A percentile compares a stretch with the other conserved stretches of the same genome.
Evolutionary conservation across 768 basidiomycete species (phyloP).

Genomic region (Pisolithus tinctorius): DNA sequence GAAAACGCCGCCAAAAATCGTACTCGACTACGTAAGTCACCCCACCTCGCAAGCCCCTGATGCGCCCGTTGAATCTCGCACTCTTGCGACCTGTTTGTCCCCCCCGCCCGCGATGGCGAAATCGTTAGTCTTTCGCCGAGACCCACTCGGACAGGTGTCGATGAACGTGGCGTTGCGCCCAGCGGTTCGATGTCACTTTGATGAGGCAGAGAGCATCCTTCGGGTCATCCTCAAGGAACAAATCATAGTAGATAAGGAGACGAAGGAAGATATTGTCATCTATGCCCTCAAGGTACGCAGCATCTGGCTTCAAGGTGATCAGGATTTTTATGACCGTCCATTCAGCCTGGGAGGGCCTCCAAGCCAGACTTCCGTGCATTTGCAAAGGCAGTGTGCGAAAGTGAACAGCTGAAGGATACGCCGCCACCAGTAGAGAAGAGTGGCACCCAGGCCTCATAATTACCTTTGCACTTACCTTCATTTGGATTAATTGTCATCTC

Average conservation of each 20-base stretch:
- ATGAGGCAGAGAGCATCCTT: constrained; percentile 47
- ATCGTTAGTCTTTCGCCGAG: constrained; percentile 56
- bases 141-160: constrained; percentile 62
- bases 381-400: constrained; percentile 37
- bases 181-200: constrained; percentile 51
- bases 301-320: neutral
- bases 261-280: constrained; percentile 41
- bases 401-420: constrained; percentile 22
- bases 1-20: constrained; percentile 13
- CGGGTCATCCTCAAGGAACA: constrained; percentile 51
- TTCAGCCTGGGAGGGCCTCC: constrained; percentile 33
- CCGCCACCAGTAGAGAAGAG: constrained; percentile 1
- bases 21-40: constrained; percentile 27
- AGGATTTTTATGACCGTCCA: neutral
- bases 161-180: constrained; percentile 57
- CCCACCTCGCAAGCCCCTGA: constrained; percentile 13
- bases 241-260: constrained; percentile 18
- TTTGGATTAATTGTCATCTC: neutral
- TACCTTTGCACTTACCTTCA: neutral
- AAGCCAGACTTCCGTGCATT: constrained; percentile 52
- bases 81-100: neutral
- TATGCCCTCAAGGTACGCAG: constrained; percentile 57
- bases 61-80: constrained; percentile 12
- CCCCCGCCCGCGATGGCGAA: neutral
- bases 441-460: constrained; percentile 3